Conservation (phyloP, 345 rosid genomes). For the Euphorbia lathyris region DNA sequence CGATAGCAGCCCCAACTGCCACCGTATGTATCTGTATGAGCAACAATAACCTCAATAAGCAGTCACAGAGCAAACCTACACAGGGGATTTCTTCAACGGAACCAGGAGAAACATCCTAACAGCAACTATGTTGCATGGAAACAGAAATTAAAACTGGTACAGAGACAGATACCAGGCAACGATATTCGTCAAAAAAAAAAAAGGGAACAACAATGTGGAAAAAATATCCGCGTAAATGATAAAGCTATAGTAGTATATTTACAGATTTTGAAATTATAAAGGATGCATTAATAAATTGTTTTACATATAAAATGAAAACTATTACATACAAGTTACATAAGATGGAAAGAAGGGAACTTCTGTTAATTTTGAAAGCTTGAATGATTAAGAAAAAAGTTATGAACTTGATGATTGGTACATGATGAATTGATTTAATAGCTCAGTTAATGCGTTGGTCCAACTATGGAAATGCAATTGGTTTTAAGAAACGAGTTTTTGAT, state of each 20-base stretch:
- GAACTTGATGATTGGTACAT: not conserved
- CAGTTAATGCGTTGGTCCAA: not conserved
- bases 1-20: slow-evolving; percentile 72
- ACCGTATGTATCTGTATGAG: slow-evolving; percentile 66
- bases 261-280: too few relatives aligned
- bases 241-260: not conserved
- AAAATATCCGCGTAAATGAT: not conserved
- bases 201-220: not conserved
- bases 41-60: slow-evolving; percentile 10
- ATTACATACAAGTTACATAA: not conserved
- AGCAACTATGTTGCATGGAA: not conserved
- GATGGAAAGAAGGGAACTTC: not conserved
- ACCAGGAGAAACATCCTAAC: not conserved
- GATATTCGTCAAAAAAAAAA: too few relatives aligned
- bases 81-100: not conserved
- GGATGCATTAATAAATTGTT: not conserved
- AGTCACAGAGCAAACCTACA: not conserved
- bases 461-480: not conserved
- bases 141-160: not conserved
- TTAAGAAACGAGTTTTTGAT: not conserved
- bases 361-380: not conserved
- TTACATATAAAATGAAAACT: not conserved
- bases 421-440: not conserved
- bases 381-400: not conserved
- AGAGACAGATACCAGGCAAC: not conserved